These are phyloP conservation scores for Arachnopeziza araneosa DNA, from an alignment of 2,329 filamentous ascomycete species.

Conservation along the genomic window DNA sequence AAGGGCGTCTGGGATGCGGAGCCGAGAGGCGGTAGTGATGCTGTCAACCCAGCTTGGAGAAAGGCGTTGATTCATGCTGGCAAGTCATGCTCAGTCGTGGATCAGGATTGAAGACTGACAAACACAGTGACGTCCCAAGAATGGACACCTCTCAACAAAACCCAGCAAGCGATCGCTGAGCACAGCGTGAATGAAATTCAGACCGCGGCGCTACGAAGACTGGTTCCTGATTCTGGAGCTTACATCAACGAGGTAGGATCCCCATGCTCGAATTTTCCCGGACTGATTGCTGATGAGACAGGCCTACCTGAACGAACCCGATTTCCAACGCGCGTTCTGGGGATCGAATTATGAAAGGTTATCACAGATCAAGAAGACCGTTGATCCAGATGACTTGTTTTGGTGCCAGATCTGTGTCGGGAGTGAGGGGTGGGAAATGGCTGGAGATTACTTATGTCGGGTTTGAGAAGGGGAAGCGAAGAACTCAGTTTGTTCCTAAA, in stretches of 20 bases:
- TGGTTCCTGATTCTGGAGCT: constrained; percentile 14
- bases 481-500: no score
- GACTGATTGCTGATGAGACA: constrained; percentile 58
- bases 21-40: constrained; percentile 40
- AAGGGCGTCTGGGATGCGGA: constrained; percentile 39
- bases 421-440: constrained; percentile 33
- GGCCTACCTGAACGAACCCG: constrained; percentile 48
- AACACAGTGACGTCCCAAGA: neutral
- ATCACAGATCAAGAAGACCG: constrained; percentile 8
- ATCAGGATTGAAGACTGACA: neutral
- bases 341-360: constrained; percentile 38
- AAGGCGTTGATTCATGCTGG: constrained; percentile 35
- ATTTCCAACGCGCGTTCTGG: constrained; percentile 28
- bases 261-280: constrained; percentile 58
- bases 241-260: constrained; percentile 30
- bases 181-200: constrained; percentile 2
- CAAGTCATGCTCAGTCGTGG: constrained; percentile 24
- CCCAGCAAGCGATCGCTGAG: neutral
- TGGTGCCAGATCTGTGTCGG: constrained; percentile 44
- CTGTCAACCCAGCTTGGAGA: constrained; percentile 27
- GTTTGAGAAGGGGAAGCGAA: neutral
- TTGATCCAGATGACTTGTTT: constrained; percentile 42
- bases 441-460: constrained; percentile 2
- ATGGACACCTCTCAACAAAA: constrained; percentile 7
- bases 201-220: constrained; percentile 6